phyloP scores from a whole-genome alignment of 2,329 filamentous ascomycete genomes.

The Immersiporthe knoxdaviesiana region DNA sequence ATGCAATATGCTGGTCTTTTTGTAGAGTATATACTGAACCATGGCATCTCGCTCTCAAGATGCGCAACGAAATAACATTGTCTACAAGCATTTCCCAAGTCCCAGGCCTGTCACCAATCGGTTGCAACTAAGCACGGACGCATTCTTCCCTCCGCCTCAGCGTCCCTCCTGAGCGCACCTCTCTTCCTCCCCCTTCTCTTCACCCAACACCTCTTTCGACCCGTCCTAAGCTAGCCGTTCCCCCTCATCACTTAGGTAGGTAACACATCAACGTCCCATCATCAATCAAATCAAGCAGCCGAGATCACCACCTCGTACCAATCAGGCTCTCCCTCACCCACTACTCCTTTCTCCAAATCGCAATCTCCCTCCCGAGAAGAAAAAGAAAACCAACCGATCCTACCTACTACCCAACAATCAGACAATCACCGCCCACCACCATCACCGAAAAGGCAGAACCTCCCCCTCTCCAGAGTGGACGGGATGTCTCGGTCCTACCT shows the following conservation, averaged over 20 bases:
- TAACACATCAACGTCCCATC: constrained; percentile 43
- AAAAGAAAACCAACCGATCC: background rate
- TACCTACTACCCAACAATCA: background rate
- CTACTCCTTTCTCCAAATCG: background rate
- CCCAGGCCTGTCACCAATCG: background rate
- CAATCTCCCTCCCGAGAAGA: background rate
- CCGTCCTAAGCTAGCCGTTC: background rate
- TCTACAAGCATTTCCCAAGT: background rate
- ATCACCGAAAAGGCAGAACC: background rate
- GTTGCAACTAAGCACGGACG: constrained; percentile 19
- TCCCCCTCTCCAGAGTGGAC: background rate
- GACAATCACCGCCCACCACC: background rate
- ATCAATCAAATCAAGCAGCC: constrained; percentile 37
- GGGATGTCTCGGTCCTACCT: background rate
- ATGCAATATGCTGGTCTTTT: background rate
- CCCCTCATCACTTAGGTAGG: constrained; percentile 36
- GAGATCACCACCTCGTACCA: constrained; percentile 42
- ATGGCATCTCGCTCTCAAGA: background rate
- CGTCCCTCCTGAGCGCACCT: too few species aligned
- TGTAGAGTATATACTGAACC: background rate
- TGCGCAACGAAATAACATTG: background rate
- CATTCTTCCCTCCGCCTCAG: constrained; percentile 11
- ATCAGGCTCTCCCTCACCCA: background rate
- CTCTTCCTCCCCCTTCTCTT: background rate
- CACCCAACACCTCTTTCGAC: background rate